Evolutionary conservation across 148 eudicot species (phyloP), one percentile per base, ranked within the genome.

Genomic region (Rhododendron ovatum): DNA sequence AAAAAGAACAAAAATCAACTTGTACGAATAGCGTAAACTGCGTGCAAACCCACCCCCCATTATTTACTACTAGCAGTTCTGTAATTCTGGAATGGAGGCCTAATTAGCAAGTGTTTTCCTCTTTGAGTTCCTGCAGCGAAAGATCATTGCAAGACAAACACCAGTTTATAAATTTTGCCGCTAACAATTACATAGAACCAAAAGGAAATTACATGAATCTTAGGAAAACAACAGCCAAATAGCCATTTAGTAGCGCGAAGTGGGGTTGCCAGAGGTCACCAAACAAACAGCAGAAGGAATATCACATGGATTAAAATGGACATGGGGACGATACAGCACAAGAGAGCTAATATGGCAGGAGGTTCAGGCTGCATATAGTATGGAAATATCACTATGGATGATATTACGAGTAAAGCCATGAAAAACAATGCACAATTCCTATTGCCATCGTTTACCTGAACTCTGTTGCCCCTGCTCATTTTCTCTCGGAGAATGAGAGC

Each of bases 331-430:
- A 88, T 12, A 14, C 88, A 86, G 30, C 71, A 87, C 75, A 86
- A 4, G 22, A 88, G 1, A 43, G 84, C 88, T 12, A 88, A 30
- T 10, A 78, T 24, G 24, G 84, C 20, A 13, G 86, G 86, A 84
- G 90, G 88, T 37, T 88, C 69, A 43, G 84, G 86, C 74, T 88
- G 86, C 88, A 88, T 83, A 47, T 86, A 88, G 76, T 83, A 73
- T 2, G 90, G 90, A 83, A 88, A 88, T 47, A 82, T n/a, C 53
- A 83, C 50, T 13, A 86, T n/a, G 7, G 75, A 51, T 55, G 86
- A 83, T 71, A 80, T 78, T 74, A 86, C 7, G 17, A 88, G 88
- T 47, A 88, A 14, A 2, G 78, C 81, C 84, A 88, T 83, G n/a
- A 88, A 80, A 82, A 88, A 71, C 48, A 71, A 51, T 3, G 86